Percentiles rank a stretch among this genome's conserved stretches.
These are phyloP conservation scores for Monosporascus sp. DNA, from an alignment of 2,329 filamentous ascomycete species.

Conservation along the genomic window DNA sequence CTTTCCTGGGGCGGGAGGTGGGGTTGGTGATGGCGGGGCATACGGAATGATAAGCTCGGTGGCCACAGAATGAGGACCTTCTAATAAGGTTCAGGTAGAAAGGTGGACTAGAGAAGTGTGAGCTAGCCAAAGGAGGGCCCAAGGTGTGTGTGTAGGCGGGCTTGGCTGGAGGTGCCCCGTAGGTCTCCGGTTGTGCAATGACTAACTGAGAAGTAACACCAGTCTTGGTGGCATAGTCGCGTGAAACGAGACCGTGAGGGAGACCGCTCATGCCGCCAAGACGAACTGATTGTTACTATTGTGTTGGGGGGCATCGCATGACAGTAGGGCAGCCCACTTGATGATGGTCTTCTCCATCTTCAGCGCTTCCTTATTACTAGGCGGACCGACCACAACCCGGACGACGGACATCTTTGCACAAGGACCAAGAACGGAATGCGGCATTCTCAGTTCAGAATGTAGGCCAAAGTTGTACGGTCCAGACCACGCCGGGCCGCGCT, in stretches of 20 bases:
- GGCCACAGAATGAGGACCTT: not conserved
- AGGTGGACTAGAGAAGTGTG: not conserved
- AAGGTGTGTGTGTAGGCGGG: not conserved
- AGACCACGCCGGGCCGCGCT: not conserved
- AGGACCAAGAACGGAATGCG: not conserved
- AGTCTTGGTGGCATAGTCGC: not conserved
- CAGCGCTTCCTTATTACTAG: not conserved
- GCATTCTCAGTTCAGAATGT: not conserved
- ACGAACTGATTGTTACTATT: not conserved
- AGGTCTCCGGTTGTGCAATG: not conserved
- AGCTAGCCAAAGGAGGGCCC: not conserved
- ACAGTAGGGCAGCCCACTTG: not conserved
- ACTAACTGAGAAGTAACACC: not conserved
- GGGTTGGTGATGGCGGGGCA: not conserved
- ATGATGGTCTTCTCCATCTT: not conserved
- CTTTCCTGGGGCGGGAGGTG: not conserved
- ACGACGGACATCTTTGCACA: not conserved
- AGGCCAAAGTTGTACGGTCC: not conserved
- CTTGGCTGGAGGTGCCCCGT: not conserved
- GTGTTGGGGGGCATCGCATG: not conserved
- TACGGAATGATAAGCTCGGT: not conserved
- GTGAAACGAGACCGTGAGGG: not conserved
- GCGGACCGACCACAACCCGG: not conserved
- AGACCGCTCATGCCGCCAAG: not conserved
- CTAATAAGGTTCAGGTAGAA: not conserved